Conservation (phyloP, 371 early-diverging fungal species). For the Lichtheimia ornata region DNA sequence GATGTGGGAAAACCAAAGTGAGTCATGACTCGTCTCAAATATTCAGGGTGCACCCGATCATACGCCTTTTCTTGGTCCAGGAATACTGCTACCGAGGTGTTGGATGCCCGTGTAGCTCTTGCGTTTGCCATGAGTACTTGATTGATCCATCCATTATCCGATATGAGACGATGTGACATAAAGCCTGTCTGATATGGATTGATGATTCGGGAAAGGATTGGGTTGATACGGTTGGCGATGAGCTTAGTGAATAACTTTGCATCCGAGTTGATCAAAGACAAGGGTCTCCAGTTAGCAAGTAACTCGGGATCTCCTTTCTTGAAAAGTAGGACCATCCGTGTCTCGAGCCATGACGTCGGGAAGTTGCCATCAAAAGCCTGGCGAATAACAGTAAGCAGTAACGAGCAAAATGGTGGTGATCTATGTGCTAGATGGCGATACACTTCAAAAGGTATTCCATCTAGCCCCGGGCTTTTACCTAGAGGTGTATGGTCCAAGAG, state of each 20-base stretch:
- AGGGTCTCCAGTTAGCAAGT: conserved; percentile 25
- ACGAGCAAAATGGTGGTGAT: no score
- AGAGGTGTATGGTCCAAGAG: no score
- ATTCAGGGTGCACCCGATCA: conserved; percentile 4
- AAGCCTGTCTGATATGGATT: conserved; percentile 24
- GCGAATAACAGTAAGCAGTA: neutral
- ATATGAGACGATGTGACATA: conserved; percentile 10
- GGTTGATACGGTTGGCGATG: conserved; percentile 6
- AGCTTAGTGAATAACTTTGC: conserved; percentile 16
- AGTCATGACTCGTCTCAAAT: neutral
- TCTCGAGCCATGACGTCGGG: neutral
- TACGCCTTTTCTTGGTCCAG: conserved; percentile 10
- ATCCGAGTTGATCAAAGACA: conserved; percentile 19
- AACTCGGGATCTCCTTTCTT: conserved; percentile 28
- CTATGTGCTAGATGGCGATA: neutral
- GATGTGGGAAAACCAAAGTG: neutral
- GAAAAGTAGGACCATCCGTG: conserved; percentile 22
- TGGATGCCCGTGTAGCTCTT: neutral
- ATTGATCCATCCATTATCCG: conserved; percentile 17
- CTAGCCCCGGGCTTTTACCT: conserved; percentile 10
- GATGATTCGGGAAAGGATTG: neutral
- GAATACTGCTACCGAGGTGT: neutral
- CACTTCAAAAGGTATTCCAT: conserved; percentile 14
- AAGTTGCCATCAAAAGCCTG: neutral
- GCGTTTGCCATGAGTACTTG: conserved; percentile 3